phyloP scores from a whole-genome alignment of 164 flowering plant genomes.

The Vitis amurensis region DNA sequence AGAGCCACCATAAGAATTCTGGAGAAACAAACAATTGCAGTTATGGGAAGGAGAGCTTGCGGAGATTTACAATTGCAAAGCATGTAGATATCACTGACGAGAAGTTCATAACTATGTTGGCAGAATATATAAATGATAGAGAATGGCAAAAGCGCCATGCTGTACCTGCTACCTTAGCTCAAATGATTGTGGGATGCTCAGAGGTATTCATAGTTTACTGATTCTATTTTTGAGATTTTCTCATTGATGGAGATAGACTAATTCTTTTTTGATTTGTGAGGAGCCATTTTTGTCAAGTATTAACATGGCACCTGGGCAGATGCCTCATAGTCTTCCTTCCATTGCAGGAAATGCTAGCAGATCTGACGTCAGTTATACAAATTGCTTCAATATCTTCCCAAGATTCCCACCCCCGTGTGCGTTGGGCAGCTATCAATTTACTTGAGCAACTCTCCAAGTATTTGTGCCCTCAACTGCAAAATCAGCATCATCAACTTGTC shows the following conservation, averaged over 20 bases:
- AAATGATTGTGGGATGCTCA: conserved; percentile 31
- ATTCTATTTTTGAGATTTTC: too few relatives aligned
- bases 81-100: too few relatives aligned
- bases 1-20: conserved; percentile 26
- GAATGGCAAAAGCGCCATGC: conserved; percentile 39
- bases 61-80: conserved; percentile 23
- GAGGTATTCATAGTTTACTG: conserved; percentile 15
- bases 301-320: too few relatives aligned
- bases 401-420: conserved; percentile 34
- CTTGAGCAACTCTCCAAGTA: conserved; percentile 41
- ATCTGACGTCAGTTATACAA: conserved; percentile 24
- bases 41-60: conserved; percentile 31
- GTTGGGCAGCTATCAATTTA: conserved; percentile 48
- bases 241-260: too few relatives aligned
- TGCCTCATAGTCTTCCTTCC: too few relatives aligned
- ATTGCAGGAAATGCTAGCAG: conserved; percentile 28
- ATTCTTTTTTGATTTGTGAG: not conserved
- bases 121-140: not conserved
- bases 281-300: too few relatives aligned
- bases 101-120: too few relatives aligned
- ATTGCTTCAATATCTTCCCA: conserved; percentile 32
- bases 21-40: conserved; percentile 25
- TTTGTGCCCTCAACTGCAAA: conserved; percentile 35
- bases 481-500: conserved; percentile 31
- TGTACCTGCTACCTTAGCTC: conserved; percentile 28